Conservation (phyloP, 2,329 filamentous ascomycete species). For the Penicillium thymicola region DNA sequence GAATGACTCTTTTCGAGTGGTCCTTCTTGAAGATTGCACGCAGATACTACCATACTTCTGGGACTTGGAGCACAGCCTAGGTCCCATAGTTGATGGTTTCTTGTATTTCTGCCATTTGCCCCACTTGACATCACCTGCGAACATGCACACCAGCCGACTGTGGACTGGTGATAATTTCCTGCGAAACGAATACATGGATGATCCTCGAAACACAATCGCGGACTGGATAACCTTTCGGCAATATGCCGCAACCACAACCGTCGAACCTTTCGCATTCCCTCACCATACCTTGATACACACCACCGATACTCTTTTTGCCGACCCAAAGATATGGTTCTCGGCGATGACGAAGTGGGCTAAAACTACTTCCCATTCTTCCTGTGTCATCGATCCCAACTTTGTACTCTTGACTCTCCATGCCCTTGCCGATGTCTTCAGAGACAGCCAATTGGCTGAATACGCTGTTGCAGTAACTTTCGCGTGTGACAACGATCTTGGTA, state of each 20-base stretch:
- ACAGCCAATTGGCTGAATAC: slow-evolving; percentile 63
- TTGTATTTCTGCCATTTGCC: slow-evolving; percentile 66
- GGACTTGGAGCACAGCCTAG: slow-evolving; percentile 30
- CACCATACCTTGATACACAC: slow-evolving; percentile 42
- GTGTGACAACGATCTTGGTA: slow-evolving; percentile 55
- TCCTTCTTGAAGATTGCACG: slow-evolving; percentile 74
- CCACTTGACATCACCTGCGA: slow-evolving; percentile 38
- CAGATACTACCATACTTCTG: slow-evolving; percentile 52
- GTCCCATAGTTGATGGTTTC: slow-evolving; percentile 65
- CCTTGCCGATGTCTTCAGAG: slow-evolving; percentile 47
- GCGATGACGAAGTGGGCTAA: slow-evolving; percentile 35
- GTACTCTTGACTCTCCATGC: slow-evolving; percentile 56
- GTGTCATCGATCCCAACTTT: slow-evolving; percentile 46
- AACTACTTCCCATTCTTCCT: slow-evolving; percentile 24
- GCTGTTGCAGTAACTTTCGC: slow-evolving; percentile 64
- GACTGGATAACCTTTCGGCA: slow-evolving; percentile 25
- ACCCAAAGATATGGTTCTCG: slow-evolving; percentile 48
- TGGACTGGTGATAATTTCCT: slow-evolving; percentile 57
- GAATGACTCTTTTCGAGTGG: slow-evolving; percentile 77
- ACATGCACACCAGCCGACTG: slow-evolving; percentile 27
- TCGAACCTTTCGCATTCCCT: slow-evolving; percentile 34
- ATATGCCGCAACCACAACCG: slow-evolving; percentile 6
- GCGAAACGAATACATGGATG: slow-evolving; percentile 39
- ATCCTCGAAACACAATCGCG: slow-evolving; percentile 21
- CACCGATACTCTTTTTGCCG: slow-evolving; percentile 54